Evolutionary conservation across 192 early-diverging fungal species (phyloP).

Genomic region (Linderina pennispora): DNA sequence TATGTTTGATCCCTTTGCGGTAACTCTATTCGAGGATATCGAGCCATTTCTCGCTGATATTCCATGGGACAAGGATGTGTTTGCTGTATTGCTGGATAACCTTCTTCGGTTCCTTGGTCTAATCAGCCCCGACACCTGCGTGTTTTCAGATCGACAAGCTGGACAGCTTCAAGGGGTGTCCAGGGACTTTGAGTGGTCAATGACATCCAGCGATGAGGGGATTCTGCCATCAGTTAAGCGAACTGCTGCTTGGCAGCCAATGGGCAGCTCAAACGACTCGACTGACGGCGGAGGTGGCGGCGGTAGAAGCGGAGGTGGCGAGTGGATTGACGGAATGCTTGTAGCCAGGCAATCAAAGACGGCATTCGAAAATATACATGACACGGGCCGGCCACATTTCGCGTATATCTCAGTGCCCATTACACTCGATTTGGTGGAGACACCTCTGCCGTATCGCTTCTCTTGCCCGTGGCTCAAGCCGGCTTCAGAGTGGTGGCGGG

Average conservation of each 20-base stretch:
- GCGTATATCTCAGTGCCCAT: conserved; percentile 17
- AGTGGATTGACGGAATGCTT: too few species aligned
- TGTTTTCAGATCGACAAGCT: conserved; percentile 6
- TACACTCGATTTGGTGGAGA: conserved; percentile 20
- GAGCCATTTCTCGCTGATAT: conserved; percentile 25
- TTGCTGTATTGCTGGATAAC: conserved; percentile 8
- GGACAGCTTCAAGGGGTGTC: not conserved
- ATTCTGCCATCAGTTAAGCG: too few species aligned
- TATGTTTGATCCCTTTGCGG: conserved; percentile 21
- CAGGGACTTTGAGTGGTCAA: too few species aligned
- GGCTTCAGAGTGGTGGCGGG: not conserved
- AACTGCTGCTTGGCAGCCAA: too few species aligned
- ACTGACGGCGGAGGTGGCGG: too few species aligned
- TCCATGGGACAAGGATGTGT: conserved; percentile 1
- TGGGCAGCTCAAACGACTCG: too few species aligned
- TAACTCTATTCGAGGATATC: conserved; percentile 31
- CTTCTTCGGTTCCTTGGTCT: conserved; percentile 25
- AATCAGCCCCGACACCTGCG: conserved; percentile 18
- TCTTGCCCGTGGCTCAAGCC: conserved; percentile 16
- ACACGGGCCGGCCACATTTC: conserved; percentile 1
- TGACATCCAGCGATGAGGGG: too few species aligned
- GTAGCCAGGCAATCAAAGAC: too few species aligned
- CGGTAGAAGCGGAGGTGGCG: too few species aligned
- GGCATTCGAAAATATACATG: not conserved
- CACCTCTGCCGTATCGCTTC: conserved; percentile 10